Conservation (phyloP, 805 yeast genomes). For the Barnettozyma populi region DNA sequence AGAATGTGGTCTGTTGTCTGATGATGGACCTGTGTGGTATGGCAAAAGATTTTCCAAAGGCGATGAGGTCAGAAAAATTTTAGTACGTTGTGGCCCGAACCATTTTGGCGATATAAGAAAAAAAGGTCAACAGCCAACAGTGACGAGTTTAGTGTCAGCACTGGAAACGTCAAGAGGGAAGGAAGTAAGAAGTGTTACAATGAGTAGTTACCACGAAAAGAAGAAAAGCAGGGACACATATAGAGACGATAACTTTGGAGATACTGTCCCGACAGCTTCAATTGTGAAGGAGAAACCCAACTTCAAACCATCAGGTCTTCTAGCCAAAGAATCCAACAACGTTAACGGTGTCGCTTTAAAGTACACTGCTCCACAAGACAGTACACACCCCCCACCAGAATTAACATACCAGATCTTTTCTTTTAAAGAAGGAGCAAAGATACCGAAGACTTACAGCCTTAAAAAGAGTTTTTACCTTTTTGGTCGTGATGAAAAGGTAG, state of each 20-base stretch:
- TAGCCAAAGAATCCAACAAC: conserved; percentile 36
- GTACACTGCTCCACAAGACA: conserved; percentile 34
- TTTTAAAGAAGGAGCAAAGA: conserved; percentile 25
- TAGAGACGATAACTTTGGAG: background rate
- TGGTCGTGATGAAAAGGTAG: conserved; percentile 33
- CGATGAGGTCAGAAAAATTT: background rate
- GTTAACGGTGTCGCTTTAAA: conserved; percentile 32
- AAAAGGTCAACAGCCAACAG: no score
- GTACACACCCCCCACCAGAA: conserved; percentile 25
- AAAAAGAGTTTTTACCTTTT: conserved; percentile 28
- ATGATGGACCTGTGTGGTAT: background rate
- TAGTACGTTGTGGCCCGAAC: conserved; percentile 4
- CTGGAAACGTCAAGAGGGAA: no score
- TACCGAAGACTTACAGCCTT: conserved; percentile 23
- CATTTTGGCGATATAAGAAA: background rate
- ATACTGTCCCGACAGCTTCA: background rate
- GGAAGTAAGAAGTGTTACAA: background rate
- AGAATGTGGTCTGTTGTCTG: background rate
- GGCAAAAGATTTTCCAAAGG: conserved; percentile 2
- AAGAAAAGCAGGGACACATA: background rate
- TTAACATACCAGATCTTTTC: conserved; percentile 27
- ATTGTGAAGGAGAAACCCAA: conserved; percentile 21
- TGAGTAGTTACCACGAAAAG: background rate
- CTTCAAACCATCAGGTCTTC: conserved; percentile 29
- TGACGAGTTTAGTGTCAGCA: no score